These are phyloP conservation scores for Epichloe festucae DNA, from an alignment of 2,329 filamentous ascomycete species.

Conservation along the genomic window DNA sequence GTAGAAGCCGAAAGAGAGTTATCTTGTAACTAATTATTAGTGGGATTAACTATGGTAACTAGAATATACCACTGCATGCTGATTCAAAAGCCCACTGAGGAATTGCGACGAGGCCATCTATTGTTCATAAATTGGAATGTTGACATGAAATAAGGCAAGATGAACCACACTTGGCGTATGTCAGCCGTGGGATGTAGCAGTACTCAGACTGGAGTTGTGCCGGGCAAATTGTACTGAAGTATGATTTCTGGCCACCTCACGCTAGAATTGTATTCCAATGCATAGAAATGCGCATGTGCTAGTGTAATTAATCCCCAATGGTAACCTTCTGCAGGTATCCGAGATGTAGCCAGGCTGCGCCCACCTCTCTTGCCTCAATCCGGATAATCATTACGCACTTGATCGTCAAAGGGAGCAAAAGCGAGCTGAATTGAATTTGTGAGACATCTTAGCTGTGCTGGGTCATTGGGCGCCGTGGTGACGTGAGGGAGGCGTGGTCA, in stretches of 20 bases:
- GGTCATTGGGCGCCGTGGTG: constrained; percentile 9
- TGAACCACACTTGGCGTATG: not conserved
- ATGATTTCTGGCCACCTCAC: not conserved
- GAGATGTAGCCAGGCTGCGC: not conserved
- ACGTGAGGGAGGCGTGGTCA: constrained; percentile 6
- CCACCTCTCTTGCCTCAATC: not conserved
- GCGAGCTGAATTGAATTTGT: not conserved
- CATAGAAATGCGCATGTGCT: not conserved
- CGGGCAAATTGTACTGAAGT: not conserved
- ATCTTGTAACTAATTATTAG: not conserved
- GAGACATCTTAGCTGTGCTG: constrained; percentile 4
- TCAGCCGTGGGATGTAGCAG: too few relatives aligned
- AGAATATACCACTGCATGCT: not conserved
- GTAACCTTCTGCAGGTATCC: not conserved
- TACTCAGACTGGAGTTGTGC: too few relatives aligned
- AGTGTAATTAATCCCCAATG: not conserved
- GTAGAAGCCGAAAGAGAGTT: not conserved
- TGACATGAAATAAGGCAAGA: not conserved
- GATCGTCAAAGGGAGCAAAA: not conserved
- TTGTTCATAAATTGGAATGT: not conserved
- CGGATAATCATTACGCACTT: not conserved
- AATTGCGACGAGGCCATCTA: not conserved
- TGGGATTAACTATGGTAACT: not conserved
- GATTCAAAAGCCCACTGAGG: not conserved
- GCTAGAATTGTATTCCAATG: not conserved